These are phyloP conservation scores for Scheffersomyces stambukii DNA, from an alignment of 1,139 yeast genomes.

Conservation along the genomic window DNA sequence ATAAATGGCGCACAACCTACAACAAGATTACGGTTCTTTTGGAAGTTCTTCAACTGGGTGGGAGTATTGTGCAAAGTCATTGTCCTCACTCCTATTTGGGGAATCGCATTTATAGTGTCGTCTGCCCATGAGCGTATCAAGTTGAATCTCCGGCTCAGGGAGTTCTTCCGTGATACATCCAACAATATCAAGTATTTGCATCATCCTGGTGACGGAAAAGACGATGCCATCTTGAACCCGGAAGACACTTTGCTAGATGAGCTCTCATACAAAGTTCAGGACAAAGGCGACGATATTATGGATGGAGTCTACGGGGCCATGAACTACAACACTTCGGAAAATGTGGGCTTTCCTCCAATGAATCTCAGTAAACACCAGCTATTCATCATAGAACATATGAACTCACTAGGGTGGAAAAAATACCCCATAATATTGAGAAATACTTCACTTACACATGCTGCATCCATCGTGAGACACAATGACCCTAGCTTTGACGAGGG, in stretches of 20 bases:
- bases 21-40: conserved; percentile 6
- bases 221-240: conserved; percentile 4
- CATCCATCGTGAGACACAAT: conserved; percentile 63
- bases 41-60: conserved; percentile 44
- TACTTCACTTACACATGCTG: conserved; percentile 73
- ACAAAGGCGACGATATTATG: conserved; percentile 53
- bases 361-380: conserved; percentile 42
- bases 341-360: conserved; percentile 33
- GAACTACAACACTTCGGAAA: conserved; percentile 30
- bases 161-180: conserved; percentile 25
- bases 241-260: conserved; percentile 12
- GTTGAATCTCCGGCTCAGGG: conserved; percentile 28
- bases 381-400: conserved; percentile 53
- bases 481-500: conserved; percentile 63
- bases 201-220: conserved; percentile 10
- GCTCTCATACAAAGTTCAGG: conserved; percentile 31
- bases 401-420: conserved; percentile 61
- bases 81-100: conserved; percentile 53
- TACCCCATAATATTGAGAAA: conserved; percentile 65
- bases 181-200: conserved; percentile 31
- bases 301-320: conserved; percentile 61
- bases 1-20: conserved; percentile 5
- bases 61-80: conserved; percentile 36
- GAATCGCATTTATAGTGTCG: conserved; percentile 41
- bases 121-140: conserved; percentile 39